Evolutionary conservation across 2,329 filamentous ascomycete species (phyloP).

Genomic region (Verticillium isaacii): DNA sequence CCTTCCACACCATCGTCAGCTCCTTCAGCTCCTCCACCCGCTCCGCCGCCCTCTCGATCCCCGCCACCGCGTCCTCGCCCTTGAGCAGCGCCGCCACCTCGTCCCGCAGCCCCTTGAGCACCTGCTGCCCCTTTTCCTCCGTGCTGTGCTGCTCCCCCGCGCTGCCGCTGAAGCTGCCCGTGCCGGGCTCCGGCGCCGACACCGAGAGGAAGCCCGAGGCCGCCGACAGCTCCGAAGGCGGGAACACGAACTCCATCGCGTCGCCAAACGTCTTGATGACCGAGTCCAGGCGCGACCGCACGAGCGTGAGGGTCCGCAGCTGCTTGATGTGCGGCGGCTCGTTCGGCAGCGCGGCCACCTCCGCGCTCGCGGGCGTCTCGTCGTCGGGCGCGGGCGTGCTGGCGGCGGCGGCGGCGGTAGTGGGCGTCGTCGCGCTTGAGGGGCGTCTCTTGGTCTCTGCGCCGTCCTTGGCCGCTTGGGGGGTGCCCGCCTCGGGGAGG

Average conservation of each 20-base stretch:
- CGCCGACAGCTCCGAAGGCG: conserved; percentile 80
- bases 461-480: conserved; percentile 4
- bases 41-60: conserved; percentile 67
- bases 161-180: conserved; percentile 13
- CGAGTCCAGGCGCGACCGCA: conserved; percentile 77
- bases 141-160: conserved; percentile 56
- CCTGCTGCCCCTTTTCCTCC: conserved; percentile 82
- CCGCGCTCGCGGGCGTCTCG: conserved; percentile 9
- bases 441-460: conserved; percentile 16
- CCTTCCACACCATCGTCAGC: conserved; percentile 81
- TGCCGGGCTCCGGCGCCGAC: conserved; percentile 73
- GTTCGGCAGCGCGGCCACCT: conserved; percentile 14
- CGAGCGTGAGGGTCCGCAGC: conserved; percentile 75
- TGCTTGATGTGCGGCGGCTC: conserved; percentile 70
- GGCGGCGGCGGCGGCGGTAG: not conserved
- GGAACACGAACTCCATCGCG: conserved; percentile 91
- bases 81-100: conserved; percentile 68
- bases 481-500: conserved; percentile 22
- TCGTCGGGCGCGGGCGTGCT: conserved; percentile 4
- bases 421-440: conserved; percentile 7
- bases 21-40: conserved; percentile 74
- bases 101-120: conserved; percentile 63
- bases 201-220: conserved; percentile 85
- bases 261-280: conserved; percentile 91
- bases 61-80: conserved; percentile 50